A percentile compares a stretch with the other conserved stretches of the same genome.
These are phyloP conservation scores for Pinus tabuliformis DNA, from an alignment of 75 land plant genomes.

Conservation along the genomic window DNA sequence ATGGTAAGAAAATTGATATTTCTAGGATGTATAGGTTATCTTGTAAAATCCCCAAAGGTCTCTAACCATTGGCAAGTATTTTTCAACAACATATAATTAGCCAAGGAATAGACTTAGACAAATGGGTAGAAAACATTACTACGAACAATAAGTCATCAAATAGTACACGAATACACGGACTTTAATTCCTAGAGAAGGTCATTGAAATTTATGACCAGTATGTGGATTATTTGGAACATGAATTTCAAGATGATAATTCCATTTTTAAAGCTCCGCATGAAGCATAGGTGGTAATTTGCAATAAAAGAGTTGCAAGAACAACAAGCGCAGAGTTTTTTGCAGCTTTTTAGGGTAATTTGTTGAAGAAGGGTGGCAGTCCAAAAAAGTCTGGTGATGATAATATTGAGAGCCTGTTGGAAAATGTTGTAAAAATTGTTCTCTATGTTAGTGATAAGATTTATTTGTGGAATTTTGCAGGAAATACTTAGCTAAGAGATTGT, in stretches of 20 bases:
- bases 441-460: slow-evolving; percentile 89
- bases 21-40: slow-evolving; percentile 87
- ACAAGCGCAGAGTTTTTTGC: slow-evolving; percentile 78
- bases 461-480: too few species aligned
- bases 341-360: slow-evolving; percentile 79
- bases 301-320: slow-evolving; percentile 82
- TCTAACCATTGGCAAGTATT: slow-evolving; percentile 75
- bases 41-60: slow-evolving; percentile 61
- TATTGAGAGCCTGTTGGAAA: slow-evolving; percentile 85
- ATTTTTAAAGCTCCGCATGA: slow-evolving; percentile 86
- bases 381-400: slow-evolving; percentile 79
- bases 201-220: too few species aligned
- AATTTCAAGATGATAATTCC: slow-evolving; percentile 65
- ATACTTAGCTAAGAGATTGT: too few species aligned
- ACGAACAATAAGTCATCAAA: slow-evolving; percentile 31
- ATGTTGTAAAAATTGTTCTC: slow-evolving; percentile 84
- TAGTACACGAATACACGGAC: background rate
- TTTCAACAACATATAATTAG: slow-evolving; percentile 89
- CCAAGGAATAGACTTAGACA: slow-evolving; percentile 75
- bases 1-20: slow-evolving; percentile 88
- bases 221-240: slow-evolving; percentile 71
- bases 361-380: slow-evolving; percentile 88
- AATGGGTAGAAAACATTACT: slow-evolving; percentile 86
- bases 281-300: slow-evolving; percentile 88
- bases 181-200: slow-evolving; percentile 51